Percentiles rank a stretch among this genome's conserved stretches.
Evolutionary conservation across 495 filamentous ascomycete genomes (phyloP).

Genomic region (Aspergillus coremiiformis): DNA sequence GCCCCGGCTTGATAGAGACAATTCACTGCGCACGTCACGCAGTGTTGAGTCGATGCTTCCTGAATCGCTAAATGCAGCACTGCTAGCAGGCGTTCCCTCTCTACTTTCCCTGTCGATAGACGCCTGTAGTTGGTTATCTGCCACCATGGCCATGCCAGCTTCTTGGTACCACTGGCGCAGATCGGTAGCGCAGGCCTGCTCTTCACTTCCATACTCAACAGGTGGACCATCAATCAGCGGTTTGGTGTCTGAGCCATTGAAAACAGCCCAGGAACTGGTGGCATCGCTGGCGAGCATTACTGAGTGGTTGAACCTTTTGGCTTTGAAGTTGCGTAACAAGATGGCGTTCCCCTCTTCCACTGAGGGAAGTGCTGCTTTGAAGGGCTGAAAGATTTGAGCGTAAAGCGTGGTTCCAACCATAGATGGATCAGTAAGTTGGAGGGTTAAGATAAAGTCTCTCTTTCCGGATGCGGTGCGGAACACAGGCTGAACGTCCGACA

Average conservation of each 20-base stretch:
- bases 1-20: conserved; percentile 20
- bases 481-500: conserved; percentile 48
- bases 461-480: conserved; percentile 57
- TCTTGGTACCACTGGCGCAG: conserved; percentile 42
- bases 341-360: conserved; percentile 66
- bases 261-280: conserved; percentile 61
- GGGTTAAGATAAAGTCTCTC: conserved; percentile 59
- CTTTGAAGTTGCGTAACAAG: conserved; percentile 66
- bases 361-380: conserved; percentile 61
- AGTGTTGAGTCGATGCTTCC: conserved; percentile 24
- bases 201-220: conserved; percentile 55
- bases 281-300: conserved; percentile 42
- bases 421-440: conserved; percentile 62
- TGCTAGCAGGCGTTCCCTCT: conserved; percentile 26
- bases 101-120: conserved; percentile 32
- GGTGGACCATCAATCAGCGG: conserved; percentile 53
- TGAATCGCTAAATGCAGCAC: conserved; percentile 27
- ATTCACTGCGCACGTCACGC: conserved; percentile 15
- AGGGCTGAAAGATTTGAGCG: conserved; percentile 69
- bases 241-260: conserved; percentile 32
- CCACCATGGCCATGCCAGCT: conserved; percentile 29
- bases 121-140: conserved; percentile 32
- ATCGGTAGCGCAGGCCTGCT: conserved; percentile 47
- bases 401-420: conserved; percentile 35
- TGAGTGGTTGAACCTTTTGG: conserved; percentile 42